These are phyloP conservation scores for Sequoia sempervirens DNA, from an alignment of 75 land plant species.

Conservation along the genomic window DNA sequence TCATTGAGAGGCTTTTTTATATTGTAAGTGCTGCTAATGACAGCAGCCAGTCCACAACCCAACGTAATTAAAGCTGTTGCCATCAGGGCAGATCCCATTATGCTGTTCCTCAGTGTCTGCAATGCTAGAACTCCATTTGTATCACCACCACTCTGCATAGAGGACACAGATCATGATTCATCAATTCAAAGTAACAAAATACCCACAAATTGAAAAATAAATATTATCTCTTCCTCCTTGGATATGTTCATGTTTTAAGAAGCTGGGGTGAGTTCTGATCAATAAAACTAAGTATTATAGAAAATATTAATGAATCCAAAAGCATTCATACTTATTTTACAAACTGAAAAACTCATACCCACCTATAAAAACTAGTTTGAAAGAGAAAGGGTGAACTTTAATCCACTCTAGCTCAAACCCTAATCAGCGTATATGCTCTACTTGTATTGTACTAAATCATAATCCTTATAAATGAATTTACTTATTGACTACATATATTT, in stretches of 20 bases:
- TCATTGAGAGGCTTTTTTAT: constrained; percentile 49
- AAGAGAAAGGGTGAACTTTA: no score
- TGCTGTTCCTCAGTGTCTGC: constrained; percentile 61
- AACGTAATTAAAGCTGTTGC: constrained; percentile 72
- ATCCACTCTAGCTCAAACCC: no score
- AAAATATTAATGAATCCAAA: no score
- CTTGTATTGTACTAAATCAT: no score
- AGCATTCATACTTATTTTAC: no score
- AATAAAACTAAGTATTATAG: no score
- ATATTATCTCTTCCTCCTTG: neutral
- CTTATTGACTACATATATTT: neutral
- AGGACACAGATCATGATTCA: neutral
- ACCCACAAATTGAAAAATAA: neutral
- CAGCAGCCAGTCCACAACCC: constrained; percentile 57
- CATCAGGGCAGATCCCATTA: constrained; percentile 78
- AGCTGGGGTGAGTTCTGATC: no score
- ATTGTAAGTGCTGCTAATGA: constrained; percentile 62
- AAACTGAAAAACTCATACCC: no score
- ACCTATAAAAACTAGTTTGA: no score
- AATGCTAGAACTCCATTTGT: constrained; percentile 81
- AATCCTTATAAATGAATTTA: no score
- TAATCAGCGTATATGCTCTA: no score
- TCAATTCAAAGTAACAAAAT: neutral
- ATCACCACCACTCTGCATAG: constrained; percentile 55
- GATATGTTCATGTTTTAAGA: no score